Evolutionary conservation across 2,329 filamentous ascomycete species (phyloP), one percentile per base, ranked within the genome.

Genomic region (Fusarium citri): DNA sequence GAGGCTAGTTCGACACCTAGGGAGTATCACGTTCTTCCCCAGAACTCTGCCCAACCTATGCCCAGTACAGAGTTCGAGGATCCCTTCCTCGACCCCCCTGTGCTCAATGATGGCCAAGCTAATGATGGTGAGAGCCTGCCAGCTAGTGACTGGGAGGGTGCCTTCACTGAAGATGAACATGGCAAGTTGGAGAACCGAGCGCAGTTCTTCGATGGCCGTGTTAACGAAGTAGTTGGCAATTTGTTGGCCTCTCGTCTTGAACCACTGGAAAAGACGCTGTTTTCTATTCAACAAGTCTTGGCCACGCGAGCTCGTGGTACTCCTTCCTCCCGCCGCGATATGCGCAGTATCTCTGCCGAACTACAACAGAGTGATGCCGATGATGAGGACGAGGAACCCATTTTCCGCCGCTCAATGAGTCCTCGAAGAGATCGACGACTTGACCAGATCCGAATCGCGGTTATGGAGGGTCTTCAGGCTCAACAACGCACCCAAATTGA

Each of bases 131-230:
- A 87, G 28, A 89, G 88, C 66, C 83, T 91, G 18, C 89, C 91
- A 25, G 87, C 90, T 64, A 98, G 94, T 77, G 95, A 98, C 78
- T 99, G 96, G 96, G 94, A 97, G 76, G 92, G 92, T 76, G 89
- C 91, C 48, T 90, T 98, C 66, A 91, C 92, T 12, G 92, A 93
- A 20, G 90, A 91, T 34, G 93, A 97, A 75, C 93, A 97, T 62
- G 88, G 89, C 53, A 97, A 97, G 80, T 84, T 98, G 59, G 89
- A 92, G 69, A 89, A 90, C 55, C 89, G 94, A 49, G 93, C 92
- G 68, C 88, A 89, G 48, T 98, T 97, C 85, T 98, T 98, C 75
- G 94, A 98, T 76, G 91, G 89, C 48, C 94, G 93, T 76, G 93
- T 99, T 68, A 94, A 97, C 77, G 89, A 94, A 53, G 82, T 98